Conservation (phyloP, 805 yeast species). For the Spathaspora hagerdaliae region DNA sequence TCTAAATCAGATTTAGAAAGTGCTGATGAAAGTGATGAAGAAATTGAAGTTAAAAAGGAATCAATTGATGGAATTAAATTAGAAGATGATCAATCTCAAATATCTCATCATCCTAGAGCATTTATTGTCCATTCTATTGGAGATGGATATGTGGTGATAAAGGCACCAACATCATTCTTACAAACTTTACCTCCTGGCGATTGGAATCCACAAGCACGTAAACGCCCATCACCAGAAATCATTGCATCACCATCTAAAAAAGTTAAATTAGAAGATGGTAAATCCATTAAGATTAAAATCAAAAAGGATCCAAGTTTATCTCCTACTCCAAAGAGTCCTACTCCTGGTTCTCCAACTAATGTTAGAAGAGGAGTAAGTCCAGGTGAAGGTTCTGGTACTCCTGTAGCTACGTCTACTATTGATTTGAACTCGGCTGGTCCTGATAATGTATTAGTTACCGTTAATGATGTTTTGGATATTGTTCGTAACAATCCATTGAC, state of each 20-base stretch:
- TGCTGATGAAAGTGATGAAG: slow-evolving; percentile 53
- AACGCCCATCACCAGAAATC: slow-evolving; percentile 20
- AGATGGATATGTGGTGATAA: slow-evolving; percentile 51
- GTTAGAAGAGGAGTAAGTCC: slow-evolving; percentile 3
- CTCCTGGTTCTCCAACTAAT: slow-evolving; percentile 12
- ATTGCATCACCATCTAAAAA: slow-evolving; percentile 34
- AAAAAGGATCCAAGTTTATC: slow-evolving; percentile 14
- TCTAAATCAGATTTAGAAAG: slow-evolving; percentile 54
- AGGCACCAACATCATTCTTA: slow-evolving; percentile 59
- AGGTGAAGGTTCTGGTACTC: slow-evolving; percentile 8
- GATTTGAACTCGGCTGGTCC: slow-evolving; percentile 36
- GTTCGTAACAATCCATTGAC: slow-evolving; percentile 56
- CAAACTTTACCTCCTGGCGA: slow-evolving; percentile 71
- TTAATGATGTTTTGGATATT: slow-evolving; percentile 64
- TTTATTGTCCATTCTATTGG: slow-evolving; percentile 25
- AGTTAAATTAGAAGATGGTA: slow-evolving; percentile 28
- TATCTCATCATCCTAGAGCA: slow-evolving; percentile 7
- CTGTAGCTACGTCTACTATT: slow-evolving; percentile 9
- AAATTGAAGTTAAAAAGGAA: slow-evolving; percentile 17
- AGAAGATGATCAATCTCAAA: slow-evolving; percentile 1
- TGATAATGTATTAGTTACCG: slow-evolving; percentile 51
- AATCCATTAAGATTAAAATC: slow-evolving; percentile 13
- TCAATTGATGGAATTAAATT: neutral
- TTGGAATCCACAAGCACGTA: slow-evolving; percentile 70
- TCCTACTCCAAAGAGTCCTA: slow-evolving; percentile 6